Base-by-base conservation (phyloP, 768 basidiomycete species). In the Lactifluus volemus region DNA sequence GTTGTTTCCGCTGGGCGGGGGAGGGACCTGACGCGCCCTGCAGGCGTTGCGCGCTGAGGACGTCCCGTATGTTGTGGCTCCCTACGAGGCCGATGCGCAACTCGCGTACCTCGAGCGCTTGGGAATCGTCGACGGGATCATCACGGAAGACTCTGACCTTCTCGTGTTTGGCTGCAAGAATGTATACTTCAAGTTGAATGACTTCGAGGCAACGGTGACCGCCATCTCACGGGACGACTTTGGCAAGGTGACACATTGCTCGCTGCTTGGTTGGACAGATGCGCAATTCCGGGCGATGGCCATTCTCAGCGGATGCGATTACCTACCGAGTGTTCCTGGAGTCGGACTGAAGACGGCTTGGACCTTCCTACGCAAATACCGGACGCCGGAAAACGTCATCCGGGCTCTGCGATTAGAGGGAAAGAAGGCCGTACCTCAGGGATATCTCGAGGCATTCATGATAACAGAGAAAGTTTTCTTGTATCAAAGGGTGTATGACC, bases 51-150 rank as follows among this genome's bases (percentile, higher is more conserved):
- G 81, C 51, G 89, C 88, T 11, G 95, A 97, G 69, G 74, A 76
- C 17, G 81, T 98, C 8, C 71, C 80, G 19, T 97, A 96, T 70
- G 77, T 98, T 42, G 97, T 98, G 17, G 96, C 97, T 4, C 97
- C 97, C 0, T 99, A 98, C 72, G 97, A 99, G 77, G 97, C 97
- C 0, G 97, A 99, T 69, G 93, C 97, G 1, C 97, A 99, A 72
- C 81, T 99, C 59, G 88, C 92, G 49, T 98, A 88, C 73, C 81
- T 99, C 48, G 97, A 98, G 70, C 83, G 82, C 52, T 72, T 77
- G 47, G 92, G 92, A 17, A 68, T 89, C 38, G 90, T 93, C 44
- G 88, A 95, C 70, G 97, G 86, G 2, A 87, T 99, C 71, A 81
- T 99, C 66, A 98, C 97, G 1, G 97, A 99, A 74, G 97, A 98